Percentiles rank a stretch among this genome's conserved stretches.
phyloP scores from a whole-genome alignment of 495 filamentous ascomycete genomes.

The Trichoderma parareesei region DNA sequence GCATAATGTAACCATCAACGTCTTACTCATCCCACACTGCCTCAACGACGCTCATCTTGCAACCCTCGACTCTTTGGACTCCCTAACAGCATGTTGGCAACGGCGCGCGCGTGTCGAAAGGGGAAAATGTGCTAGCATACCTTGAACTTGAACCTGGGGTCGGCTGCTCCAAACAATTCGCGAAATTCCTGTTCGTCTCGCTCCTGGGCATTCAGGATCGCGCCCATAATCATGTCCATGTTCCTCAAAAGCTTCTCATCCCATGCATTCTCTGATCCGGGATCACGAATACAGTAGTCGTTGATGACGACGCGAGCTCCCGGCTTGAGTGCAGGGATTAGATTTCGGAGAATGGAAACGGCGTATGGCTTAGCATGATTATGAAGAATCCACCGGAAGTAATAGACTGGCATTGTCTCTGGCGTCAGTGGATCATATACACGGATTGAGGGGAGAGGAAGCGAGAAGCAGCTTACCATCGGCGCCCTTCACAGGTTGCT shows the following conservation, averaged over 20 bases:
- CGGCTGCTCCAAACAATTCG: constrained; percentile 37
- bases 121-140: constrained; percentile 18
- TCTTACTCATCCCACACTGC: constrained; percentile 33
- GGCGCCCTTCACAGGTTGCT: constrained; percentile 44
- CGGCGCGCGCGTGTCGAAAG: background rate
- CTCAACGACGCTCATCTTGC: constrained; percentile 43
- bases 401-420: constrained; percentile 34
- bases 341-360: constrained; percentile 40
- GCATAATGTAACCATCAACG: background rate
- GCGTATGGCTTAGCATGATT: constrained; percentile 52
- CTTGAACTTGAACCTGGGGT: constrained; percentile 35
- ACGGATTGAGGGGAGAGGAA: background rate
- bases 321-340: constrained; percentile 48
- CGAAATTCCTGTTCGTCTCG: constrained; percentile 40
- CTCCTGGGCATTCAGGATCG: constrained; percentile 47
- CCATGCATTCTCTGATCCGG: constrained; percentile 33
- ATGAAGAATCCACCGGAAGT: constrained; percentile 51
- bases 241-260: constrained; percentile 45
- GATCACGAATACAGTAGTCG: constrained; percentile 42
- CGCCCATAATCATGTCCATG: constrained; percentile 51
- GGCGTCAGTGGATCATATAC: background rate
- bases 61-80: constrained; percentile 29
- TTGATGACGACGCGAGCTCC: constrained; percentile 46
- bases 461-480: constrained; percentile 26
- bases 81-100: constrained; percentile 24